phyloP scores from a whole-genome alignment of 768 basidiomycete genomes.

The Auricularia cornea region DNA sequence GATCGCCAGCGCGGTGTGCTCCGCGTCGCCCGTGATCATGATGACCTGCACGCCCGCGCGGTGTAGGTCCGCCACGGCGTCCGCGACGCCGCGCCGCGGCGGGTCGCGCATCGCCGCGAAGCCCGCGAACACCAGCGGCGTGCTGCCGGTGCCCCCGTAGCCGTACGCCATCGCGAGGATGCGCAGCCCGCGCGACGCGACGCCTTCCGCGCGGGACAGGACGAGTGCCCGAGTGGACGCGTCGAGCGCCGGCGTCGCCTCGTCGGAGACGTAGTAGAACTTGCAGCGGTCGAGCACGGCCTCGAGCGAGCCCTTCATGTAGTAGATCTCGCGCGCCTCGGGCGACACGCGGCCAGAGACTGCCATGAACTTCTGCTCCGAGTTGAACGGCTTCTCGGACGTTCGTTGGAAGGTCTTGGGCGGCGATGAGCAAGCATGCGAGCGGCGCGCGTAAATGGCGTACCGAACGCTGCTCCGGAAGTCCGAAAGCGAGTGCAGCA shows the following conservation, averaged over 20 bases:
- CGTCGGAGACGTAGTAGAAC: slow-evolving; percentile 83
- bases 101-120: slow-evolving; percentile 96
- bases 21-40: slow-evolving; percentile 97
- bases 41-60: slow-evolving; percentile 88
- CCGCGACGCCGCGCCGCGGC: slow-evolving; percentile 87
- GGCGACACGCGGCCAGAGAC: slow-evolving; percentile 51
- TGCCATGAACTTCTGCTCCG: slow-evolving; percentile 91
- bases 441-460: slow-evolving; percentile 19
- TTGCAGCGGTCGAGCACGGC: slow-evolving; percentile 77
- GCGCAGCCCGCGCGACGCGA: slow-evolving; percentile 70
- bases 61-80: slow-evolving; percentile 74
- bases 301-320: slow-evolving; percentile 90
- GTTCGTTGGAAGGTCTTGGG: slow-evolving; percentile 55
- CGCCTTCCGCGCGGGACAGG: slow-evolving; percentile 56
- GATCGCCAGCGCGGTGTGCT: slow-evolving; percentile 83
- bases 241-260: slow-evolving; percentile 79
- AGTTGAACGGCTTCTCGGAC: slow-evolving; percentile 85
- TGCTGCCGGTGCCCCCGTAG: slow-evolving; percentile 32
- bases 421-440: neutral
- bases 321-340: slow-evolving; percentile 63
- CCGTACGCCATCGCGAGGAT: slow-evolving; percentile 92
- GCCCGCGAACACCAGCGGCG: slow-evolving; percentile 72
- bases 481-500: slow-evolving; percentile 55
- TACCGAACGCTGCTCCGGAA: slow-evolving; percentile 66
- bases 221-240: slow-evolving; percentile 58